A percentile compares a stretch with the other conserved stretches of the same genome.
Evolutionary conservation across 345 rosid species (phyloP).

Genomic region (Camelina hispida): DNA sequence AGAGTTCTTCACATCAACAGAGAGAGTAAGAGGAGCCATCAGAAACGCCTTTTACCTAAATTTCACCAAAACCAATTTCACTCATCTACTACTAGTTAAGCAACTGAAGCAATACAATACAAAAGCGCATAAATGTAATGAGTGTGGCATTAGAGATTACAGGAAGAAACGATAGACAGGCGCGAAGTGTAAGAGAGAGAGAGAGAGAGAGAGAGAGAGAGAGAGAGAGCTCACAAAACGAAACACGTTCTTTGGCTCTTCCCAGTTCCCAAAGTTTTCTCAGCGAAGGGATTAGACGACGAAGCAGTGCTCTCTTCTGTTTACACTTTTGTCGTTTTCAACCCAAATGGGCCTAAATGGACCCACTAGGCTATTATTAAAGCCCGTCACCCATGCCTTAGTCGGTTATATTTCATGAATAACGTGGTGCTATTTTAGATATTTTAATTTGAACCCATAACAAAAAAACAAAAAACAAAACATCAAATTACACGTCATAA

Average conservation of each 20-base stretch:
- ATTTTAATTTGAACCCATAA: background rate
- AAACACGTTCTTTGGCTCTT: conserved; percentile 22
- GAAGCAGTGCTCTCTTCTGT: background rate
- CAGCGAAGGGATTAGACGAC: background rate
- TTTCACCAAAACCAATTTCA: conserved; percentile 31
- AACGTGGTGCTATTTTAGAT: background rate
- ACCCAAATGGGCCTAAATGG: conserved; percentile 12
- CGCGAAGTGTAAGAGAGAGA: background rate
- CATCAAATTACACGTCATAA: background rate
- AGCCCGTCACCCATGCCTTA: background rate
- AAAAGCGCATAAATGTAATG: background rate
- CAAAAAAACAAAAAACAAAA: background rate
- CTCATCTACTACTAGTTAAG: conserved; percentile 5
- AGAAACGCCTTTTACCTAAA: conserved; percentile 31
- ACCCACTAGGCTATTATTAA: background rate
- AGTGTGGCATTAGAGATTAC: background rate
- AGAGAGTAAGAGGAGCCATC: conserved; percentile 49
- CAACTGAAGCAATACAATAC: conserved; percentile 22
- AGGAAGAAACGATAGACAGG: background rate
- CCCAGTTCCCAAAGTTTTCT: conserved; percentile 3
- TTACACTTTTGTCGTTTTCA: background rate
- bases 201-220: background rate
- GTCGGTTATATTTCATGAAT: background rate
- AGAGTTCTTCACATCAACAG: conserved; percentile 45
- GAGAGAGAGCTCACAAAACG: background rate